phyloP scores from a whole-genome alignment of 2,329 filamentous ascomycete genomes.

The Pleoardoris graminearum region DNA sequence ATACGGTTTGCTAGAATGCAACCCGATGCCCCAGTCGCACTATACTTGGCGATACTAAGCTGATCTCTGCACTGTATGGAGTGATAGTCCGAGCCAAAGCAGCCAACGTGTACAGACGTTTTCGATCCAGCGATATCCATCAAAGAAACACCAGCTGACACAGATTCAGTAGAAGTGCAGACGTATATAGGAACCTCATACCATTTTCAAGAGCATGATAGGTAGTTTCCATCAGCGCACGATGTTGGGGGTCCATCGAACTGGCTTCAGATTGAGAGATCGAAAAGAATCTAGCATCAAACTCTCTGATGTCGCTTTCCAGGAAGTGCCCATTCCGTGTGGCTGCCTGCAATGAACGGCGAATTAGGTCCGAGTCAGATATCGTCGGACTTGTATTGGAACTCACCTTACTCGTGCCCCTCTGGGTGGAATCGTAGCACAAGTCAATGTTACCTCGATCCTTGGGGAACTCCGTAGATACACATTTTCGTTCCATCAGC shows the following conservation, averaged over 20 bases:
- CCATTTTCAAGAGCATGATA: slow-evolving; percentile 38
- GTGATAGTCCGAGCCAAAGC: slow-evolving; percentile 18
- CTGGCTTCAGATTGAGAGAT: slow-evolving; percentile 24
- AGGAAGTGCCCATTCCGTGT: slow-evolving; percentile 25
- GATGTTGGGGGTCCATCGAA: slow-evolving; percentile 33
- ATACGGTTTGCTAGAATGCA: slow-evolving; percentile 21
- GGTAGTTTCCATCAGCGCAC: slow-evolving; percentile 28
- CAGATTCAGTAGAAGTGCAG: no score
- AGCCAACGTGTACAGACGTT: slow-evolving; percentile 24
- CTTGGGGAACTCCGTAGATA: slow-evolving; percentile 12
- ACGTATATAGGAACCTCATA: no score
- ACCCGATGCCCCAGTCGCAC: slow-evolving; percentile 5
- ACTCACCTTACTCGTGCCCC: slow-evolving; percentile 7
- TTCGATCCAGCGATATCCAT: slow-evolving; percentile 9
- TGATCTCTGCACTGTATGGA: slow-evolving; percentile 13
- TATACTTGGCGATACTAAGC: slow-evolving; percentile 19
- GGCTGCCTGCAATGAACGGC: background rate
- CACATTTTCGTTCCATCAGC: slow-evolving; percentile 4
- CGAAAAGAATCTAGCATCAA: slow-evolving; percentile 31
- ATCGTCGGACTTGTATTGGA: no score
- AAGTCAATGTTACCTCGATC: slow-evolving; percentile 14
- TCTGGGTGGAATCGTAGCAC: slow-evolving; percentile 13
- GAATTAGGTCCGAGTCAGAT: slow-evolving; percentile 5
- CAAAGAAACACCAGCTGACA: no score
- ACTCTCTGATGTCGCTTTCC: slow-evolving; percentile 18